Evolutionary conservation across 495 filamentous ascomycete genomes (phyloP), one percentile per base, ranked within the genome.

Genomic region (Talaromyces liani): DNA sequence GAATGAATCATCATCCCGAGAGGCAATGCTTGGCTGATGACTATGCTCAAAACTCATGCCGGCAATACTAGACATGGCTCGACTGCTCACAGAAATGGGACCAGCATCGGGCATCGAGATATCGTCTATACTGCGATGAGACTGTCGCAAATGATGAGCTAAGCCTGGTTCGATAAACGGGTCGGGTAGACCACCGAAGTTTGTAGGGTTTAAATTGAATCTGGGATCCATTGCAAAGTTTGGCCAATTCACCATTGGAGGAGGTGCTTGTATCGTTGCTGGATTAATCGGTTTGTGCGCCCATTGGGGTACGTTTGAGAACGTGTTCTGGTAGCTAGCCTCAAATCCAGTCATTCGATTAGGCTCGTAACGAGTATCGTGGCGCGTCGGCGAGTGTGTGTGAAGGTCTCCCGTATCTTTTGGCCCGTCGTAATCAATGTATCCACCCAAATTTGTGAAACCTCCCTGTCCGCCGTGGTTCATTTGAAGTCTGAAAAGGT

Each of bases 21-120:
- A 64, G 10, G 60, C 69, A 45, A 82, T 71, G 53, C 79, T 77
- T 6, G 79, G 66, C 63, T 81, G 69, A 66, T 77, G 76, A 70
- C 74, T 76, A 64, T 75, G 70, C 62, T 80, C 70, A 60, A 76
- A 81, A 63, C 77, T 81, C 61, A 76, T 64, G 7, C 76, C 80
- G 20, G 74, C 74, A 69, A 78, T 75, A 67, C 70, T 74, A 53
- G 78, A 80, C 36, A 79, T 72, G 18, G 72, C 72, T 45, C 77
- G 75, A 65, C 77, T 82, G 62, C 72, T 79, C 18, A 69, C 67
- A 9, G 78, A 77, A 53, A 68, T 74, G 16, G 77, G 75, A 27
- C 64, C 67, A 22, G 68, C 67, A 66, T 85, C 83, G 31, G 79
- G 81, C 83, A 84, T 85, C 6, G 82, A 75, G 27, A 81, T 64